Percentiles rank a stretch among this genome's conserved stretches.
Evolutionary conservation across 495 filamentous ascomycete species (phyloP).

Genomic region (Articulospora tetracladia): DNA sequence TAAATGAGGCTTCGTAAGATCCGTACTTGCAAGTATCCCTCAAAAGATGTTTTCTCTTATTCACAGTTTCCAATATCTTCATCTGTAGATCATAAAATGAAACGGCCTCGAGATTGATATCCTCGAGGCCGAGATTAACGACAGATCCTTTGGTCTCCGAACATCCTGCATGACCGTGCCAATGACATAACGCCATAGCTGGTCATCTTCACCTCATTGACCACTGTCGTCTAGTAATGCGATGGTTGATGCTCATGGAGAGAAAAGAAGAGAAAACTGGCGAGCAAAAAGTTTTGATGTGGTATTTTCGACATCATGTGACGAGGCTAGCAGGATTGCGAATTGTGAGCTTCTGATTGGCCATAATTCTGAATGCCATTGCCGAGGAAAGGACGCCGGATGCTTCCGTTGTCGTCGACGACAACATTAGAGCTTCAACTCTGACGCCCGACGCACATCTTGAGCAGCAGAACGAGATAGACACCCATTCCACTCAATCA

Average conservation of each 20-base stretch:
- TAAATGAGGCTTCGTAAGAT: too few species aligned
- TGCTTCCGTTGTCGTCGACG: constrained; percentile 17
- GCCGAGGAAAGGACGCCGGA: constrained; percentile 22
- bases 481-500: constrained; percentile 26
- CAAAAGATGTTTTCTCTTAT: background rate
- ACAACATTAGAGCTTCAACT: constrained; percentile 14
- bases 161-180: constrained; percentile 40
- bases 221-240: constrained; percentile 33
- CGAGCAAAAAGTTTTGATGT: constrained; percentile 10
- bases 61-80: background rate
- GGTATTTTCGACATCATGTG: constrained; percentile 5
- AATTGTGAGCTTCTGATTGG: constrained; percentile 12
- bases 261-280: constrained; percentile 25
- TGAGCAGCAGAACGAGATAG: background rate
- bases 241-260: constrained; percentile 46
- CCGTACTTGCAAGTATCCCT: too few species aligned
- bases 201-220: constrained; percentile 33
- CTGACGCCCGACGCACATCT: background rate
- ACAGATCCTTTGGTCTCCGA: constrained; percentile 47
- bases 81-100: constrained; percentile 56
- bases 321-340: background rate
- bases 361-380: background rate
- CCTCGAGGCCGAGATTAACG: constrained; percentile 54
- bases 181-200: constrained; percentile 35
- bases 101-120: constrained; percentile 48